Conservation (phyloP, 2,329 filamentous ascomycete species). For the Penicillium sp. region DNA sequence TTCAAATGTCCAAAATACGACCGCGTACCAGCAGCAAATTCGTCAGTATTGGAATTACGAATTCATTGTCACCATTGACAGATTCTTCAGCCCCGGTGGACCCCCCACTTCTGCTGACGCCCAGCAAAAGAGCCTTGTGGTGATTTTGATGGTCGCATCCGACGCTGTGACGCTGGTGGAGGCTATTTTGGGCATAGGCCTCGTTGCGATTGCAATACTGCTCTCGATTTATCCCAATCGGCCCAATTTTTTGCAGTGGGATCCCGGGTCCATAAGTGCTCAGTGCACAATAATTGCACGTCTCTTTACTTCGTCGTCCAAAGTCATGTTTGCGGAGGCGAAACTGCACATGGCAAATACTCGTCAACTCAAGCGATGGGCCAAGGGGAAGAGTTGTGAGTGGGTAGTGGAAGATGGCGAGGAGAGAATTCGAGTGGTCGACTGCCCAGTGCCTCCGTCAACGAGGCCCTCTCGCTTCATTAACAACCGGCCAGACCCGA, state of each 20-base stretch:
- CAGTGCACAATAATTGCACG: constrained; percentile 14
- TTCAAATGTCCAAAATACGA: neutral
- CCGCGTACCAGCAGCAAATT: constrained; percentile 1
- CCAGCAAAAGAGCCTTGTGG: constrained; percentile 2
- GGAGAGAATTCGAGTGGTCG: constrained; percentile 8
- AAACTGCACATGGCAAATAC: constrained; percentile 10
- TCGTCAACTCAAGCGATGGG: constrained; percentile 16
- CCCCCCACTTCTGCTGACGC: constrained; percentile 1
- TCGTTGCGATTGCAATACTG: neutral
- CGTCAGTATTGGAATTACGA: constrained; percentile 7
- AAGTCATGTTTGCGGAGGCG: constrained; percentile 2
- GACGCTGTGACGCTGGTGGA: constrained; percentile 6
- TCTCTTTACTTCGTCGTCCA: constrained; percentile 4
- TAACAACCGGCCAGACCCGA: constrained; percentile 6
- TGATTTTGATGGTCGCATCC: constrained; percentile 6
- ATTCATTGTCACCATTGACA: constrained; percentile 8
- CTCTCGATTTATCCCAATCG: constrained; percentile 9
- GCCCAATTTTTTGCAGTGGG: constrained; percentile 13
- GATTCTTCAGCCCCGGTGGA: constrained; percentile 8
- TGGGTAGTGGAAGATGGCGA: constrained; percentile 6
- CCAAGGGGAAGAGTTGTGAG: constrained; percentile 11
- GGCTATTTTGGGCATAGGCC: constrained; percentile 2
- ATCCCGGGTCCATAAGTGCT: constrained; percentile 18
- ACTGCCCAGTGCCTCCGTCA: neutral
- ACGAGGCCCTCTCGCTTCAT: neutral